These are phyloP conservation scores for Halophytophthora batemanensis DNA, from an alignment of 352 stramenopile genomes.

Conservation along the genomic window DNA sequence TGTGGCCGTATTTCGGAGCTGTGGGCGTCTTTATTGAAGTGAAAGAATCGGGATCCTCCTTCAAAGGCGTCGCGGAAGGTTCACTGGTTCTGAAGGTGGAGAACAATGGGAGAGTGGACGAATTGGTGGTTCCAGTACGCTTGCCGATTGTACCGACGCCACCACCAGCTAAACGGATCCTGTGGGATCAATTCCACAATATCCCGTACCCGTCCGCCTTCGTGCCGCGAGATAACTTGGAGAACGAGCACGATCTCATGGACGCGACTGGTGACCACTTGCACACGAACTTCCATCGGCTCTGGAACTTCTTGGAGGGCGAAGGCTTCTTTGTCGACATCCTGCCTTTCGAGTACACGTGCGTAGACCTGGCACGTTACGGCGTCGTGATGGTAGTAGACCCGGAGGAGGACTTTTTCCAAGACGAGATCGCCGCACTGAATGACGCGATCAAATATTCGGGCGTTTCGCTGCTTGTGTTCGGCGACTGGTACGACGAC, in stretches of 20 bases:
- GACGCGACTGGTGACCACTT: slow-evolving; percentile 77
- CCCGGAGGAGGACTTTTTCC: slow-evolving; percentile 76
- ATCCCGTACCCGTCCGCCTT: slow-evolving; percentile 85
- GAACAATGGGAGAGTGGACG: slow-evolving; percentile 32
- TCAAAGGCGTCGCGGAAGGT: slow-evolving; percentile 40
- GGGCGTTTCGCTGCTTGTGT: slow-evolving; percentile 69
- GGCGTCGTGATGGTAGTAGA: slow-evolving; percentile 80
- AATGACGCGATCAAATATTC: slow-evolving; percentile 58
- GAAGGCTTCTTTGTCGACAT: slow-evolving; percentile 81
- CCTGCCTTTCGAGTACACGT: slow-evolving; percentile 75
- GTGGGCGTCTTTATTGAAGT: slow-evolving; percentile 74
- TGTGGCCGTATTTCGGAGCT: slow-evolving; percentile 72
- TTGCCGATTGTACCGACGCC: slow-evolving; percentile 54
- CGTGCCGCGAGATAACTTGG: slow-evolving; percentile 72
- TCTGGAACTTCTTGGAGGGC: slow-evolving; percentile 69
- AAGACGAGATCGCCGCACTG: slow-evolving; percentile 57
- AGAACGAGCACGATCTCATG: slow-evolving; percentile 60
- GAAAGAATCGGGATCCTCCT: slow-evolving; percentile 33
- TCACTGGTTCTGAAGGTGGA: slow-evolving; percentile 45
- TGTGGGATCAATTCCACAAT: slow-evolving; percentile 90
- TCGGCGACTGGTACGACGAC: slow-evolving; percentile 82
- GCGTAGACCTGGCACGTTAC: slow-evolving; percentile 63
- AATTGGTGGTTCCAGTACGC: slow-evolving; percentile 41
- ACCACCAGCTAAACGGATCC: slow-evolving; percentile 41
- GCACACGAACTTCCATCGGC: slow-evolving; percentile 85